phyloP scores from a whole-genome alignment of 257 asterid species.

The Solanum phureja region DNA sequence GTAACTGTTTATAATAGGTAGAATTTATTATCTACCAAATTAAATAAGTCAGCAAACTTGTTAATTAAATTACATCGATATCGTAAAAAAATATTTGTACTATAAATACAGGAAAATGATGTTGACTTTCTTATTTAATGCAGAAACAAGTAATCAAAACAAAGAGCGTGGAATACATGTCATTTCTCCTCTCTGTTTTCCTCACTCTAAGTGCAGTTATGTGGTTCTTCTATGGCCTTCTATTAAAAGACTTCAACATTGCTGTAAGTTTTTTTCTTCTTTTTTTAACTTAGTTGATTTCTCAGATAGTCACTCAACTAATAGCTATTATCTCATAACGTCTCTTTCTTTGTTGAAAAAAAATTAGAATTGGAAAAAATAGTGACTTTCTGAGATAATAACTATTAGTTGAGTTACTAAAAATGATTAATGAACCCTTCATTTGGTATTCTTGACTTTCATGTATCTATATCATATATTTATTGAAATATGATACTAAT shows the following conservation, averaged over 20 bases:
- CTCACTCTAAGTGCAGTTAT: conserved; percentile 33
- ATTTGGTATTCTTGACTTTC: background rate
- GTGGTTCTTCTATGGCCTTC: conserved; percentile 60
- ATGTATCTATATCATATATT: background rate
- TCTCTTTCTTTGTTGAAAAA: background rate
- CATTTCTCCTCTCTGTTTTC: conserved; percentile 32
- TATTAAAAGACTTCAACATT: conserved; percentile 37
- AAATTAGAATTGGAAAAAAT: no score
- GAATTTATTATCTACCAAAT: background rate
- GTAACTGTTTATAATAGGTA: background rate
- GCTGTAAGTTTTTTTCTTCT: conserved; percentile 20
- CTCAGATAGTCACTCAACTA: background rate
- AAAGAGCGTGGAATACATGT: conserved; percentile 52
- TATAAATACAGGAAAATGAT: background rate
- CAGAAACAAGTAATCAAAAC: conserved; percentile 1
- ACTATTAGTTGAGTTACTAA: background rate
- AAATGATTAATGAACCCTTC: no score
- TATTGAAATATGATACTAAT: background rate
- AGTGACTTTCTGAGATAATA: no score
- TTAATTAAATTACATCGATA: background rate
- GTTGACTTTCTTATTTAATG: background rate
- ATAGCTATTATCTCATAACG: background rate
- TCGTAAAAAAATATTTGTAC: no score
- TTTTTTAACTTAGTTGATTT: background rate
- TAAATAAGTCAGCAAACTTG: background rate